Conservation (phyloP, 2,329 filamentous ascomycete genomes). For the Neoscytalidium dimidiatum region DNA sequence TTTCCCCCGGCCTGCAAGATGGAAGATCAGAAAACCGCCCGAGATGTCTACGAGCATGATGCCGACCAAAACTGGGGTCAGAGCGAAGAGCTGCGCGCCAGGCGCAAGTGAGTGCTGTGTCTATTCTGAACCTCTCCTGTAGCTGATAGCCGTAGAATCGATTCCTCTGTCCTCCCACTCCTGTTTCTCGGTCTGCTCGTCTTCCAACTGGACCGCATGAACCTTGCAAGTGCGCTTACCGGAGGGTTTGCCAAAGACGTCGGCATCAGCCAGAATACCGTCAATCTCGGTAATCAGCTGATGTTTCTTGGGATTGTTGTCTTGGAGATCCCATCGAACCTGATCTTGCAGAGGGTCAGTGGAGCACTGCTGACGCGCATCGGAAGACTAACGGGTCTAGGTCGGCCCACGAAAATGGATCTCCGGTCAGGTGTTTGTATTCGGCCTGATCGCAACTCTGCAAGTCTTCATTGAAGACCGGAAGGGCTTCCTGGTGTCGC, state of each 20-base stretch:
- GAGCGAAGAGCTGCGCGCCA: neutral
- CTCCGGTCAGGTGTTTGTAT: conserved; percentile 50
- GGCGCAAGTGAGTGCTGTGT: neutral
- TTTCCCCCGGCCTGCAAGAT: neutral
- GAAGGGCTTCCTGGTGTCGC: conserved; percentile 48
- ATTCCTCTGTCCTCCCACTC: conserved; percentile 50
- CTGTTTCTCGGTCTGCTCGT: conserved; percentile 53
- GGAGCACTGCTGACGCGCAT: neutral
- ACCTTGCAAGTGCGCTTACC: conserved; percentile 54
- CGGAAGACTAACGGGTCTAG: conserved; percentile 15
- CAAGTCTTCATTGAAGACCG: conserved; percentile 39
- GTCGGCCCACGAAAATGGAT: conserved; percentile 48
- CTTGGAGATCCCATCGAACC: conserved; percentile 55
- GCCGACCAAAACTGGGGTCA: neutral
- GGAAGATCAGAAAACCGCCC: neutral
- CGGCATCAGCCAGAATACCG: conserved; percentile 46
- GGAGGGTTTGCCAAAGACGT: conserved; percentile 50
- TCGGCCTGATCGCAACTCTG: conserved; percentile 49
- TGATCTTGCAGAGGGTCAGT: conserved; percentile 41
- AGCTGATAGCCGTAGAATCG: conserved; percentile 41
- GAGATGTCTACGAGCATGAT: neutral
- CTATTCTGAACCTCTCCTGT: neutral
- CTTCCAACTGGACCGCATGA: conserved; percentile 57
- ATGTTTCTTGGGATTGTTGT: conserved; percentile 56
- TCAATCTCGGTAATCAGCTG: conserved; percentile 57